Evolutionary conservation across 1,139 yeast genomes (phyloP).

Genomic region (Nakaseomyces nivariensis): DNA sequence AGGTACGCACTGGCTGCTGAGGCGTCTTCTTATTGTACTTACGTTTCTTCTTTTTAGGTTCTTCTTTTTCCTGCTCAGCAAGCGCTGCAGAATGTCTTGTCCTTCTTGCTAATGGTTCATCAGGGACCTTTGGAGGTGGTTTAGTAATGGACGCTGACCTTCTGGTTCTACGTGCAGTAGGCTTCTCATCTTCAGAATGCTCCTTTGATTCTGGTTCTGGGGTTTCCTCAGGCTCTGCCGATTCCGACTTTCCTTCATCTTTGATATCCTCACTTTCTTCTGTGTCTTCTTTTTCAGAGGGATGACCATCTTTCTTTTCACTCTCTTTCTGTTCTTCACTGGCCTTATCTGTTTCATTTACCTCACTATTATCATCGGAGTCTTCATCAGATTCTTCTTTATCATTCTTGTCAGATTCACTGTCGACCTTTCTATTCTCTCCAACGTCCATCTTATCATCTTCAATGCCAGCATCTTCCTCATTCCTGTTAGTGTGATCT

Average conservation of each 20-base stretch:
- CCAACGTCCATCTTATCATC: not conserved
- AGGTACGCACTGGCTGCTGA: constrained; percentile 14
- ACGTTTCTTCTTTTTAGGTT: constrained; percentile 18
- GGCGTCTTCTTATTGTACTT: constrained; percentile 6
- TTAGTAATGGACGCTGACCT: constrained; percentile 2
- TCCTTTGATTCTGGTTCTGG: not conserved
- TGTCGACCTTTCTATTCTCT: no score
- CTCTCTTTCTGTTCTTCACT: constrained; percentile 8
- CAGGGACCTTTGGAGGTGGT: not conserved
- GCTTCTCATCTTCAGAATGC: not conserved
- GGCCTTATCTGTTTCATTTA: not conserved
- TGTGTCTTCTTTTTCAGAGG: constrained; percentile 9
- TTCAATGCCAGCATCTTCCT: not conserved
- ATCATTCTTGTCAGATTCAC: not conserved
- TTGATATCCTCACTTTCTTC: constrained; percentile 2
- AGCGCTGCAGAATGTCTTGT: constrained; percentile 21
- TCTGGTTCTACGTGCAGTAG: not conserved
- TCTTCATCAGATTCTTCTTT: not conserved
- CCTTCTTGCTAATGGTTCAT: constrained; percentile 22
- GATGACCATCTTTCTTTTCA: not conserved
- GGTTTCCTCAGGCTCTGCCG: not conserved
- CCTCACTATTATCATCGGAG: not conserved
- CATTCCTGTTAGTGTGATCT: no score
- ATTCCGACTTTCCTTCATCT: not conserved
- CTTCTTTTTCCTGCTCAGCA: constrained; percentile 6